These are phyloP conservation scores for Arabidopsis suecica DNA, from an alignment of 345 rosid genomes.

Conservation along the genomic window DNA sequence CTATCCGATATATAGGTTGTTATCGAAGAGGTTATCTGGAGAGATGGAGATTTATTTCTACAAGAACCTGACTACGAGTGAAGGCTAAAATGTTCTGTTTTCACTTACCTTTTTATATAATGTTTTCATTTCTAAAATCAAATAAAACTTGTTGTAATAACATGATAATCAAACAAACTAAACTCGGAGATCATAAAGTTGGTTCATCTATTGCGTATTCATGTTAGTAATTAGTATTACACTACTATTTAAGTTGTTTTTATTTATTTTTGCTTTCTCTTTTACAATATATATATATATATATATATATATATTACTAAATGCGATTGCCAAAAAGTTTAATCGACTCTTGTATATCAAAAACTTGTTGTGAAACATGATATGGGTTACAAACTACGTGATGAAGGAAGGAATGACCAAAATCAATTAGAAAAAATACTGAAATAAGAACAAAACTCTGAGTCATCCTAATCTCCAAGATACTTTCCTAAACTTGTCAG, in stretches of 20 bases:
- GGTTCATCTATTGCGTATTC: not conserved
- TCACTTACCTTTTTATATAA: not conserved
- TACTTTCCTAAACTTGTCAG: too few species aligned
- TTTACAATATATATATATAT: too few species aligned
- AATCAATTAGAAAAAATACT: not conserved
- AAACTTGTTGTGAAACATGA: not conserved
- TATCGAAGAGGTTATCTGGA: conserved; percentile 23
- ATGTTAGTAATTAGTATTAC: not conserved
- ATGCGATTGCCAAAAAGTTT: too few species aligned
- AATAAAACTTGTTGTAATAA: conserved; percentile 23
- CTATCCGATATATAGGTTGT: not conserved
- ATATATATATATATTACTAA: too few species aligned
- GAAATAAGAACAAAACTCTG: conserved; percentile 9
- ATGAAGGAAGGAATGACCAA: not conserved
- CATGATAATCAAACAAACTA: not conserved
- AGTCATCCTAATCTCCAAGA: not conserved
- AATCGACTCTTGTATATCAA: too few species aligned
- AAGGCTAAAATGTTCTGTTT: not conserved
- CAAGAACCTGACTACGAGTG: not conserved
- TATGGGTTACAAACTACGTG: not conserved
- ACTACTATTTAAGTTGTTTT: not conserved
- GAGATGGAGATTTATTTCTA: conserved; percentile 38
- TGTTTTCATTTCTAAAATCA: not conserved
- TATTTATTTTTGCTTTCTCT: too few species aligned
- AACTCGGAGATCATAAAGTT: not conserved